Percentiles rank a stretch among this genome's conserved stretches.
Conservation (phyloP, 2,329 filamentous ascomycete genomes). For the Exophiala calicioides region DNA sequence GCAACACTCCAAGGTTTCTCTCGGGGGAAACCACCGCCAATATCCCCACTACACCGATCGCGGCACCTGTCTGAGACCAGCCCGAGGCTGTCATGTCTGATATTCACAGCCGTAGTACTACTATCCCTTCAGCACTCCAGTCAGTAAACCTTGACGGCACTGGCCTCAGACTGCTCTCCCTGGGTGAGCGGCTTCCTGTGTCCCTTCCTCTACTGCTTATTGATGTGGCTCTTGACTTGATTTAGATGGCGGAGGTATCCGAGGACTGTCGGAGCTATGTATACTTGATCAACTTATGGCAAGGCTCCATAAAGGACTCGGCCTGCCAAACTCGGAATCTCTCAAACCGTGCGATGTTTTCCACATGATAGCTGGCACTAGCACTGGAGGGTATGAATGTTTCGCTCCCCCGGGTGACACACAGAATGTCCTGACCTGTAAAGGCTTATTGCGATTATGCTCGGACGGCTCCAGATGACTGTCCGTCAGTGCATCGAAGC, state of each 20-base stretch:
- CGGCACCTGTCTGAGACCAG: too few species aligned
- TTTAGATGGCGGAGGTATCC: not conserved
- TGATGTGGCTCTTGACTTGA: not conserved
- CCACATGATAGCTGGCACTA: conserved; percentile 15
- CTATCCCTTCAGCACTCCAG: not conserved
- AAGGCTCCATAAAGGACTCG: not conserved
- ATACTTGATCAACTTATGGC: not conserved
- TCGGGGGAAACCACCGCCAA: too few species aligned
- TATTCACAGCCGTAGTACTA: too few species aligned
- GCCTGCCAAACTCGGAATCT: not conserved
- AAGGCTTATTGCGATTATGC: conserved; percentile 15
- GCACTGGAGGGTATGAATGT: conserved; percentile 16
- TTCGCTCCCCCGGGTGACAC: too few species aligned
- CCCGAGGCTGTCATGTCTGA: not conserved
- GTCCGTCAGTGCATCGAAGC: not conserved
- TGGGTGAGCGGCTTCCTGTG: not conserved
- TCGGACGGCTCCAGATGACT: conserved; percentile 12
- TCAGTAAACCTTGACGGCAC: not conserved
- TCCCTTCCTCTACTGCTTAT: too few species aligned
- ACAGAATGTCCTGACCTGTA: too few species aligned
- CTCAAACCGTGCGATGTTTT: conserved; percentile 13
- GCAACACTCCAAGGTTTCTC: too few species aligned
- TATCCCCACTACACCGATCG: too few species aligned
- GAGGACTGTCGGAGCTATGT: conserved; percentile 1
- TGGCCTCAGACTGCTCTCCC: conserved; percentile 1